These are phyloP conservation scores for Metschnikowia reukaufii DNA, from an alignment of 805 yeast genomes.

Conservation along the genomic window DNA sequence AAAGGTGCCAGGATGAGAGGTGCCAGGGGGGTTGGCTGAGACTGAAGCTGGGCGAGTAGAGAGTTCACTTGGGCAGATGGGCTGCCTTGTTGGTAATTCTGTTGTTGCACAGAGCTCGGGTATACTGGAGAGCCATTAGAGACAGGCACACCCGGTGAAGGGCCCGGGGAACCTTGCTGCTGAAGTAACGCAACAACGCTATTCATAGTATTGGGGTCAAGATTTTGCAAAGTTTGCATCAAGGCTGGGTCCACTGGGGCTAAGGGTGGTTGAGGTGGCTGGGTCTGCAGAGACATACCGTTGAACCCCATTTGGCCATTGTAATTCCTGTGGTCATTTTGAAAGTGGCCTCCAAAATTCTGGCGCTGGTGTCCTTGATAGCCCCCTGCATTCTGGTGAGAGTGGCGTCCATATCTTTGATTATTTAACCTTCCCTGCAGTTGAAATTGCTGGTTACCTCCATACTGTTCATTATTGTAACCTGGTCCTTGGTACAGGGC, in stretches of 20 bases:
- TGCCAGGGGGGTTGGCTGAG: conserved; percentile 13
- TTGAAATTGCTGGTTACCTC: not conserved
- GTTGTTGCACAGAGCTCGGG: conserved; percentile 1
- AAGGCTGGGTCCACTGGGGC: conserved; percentile 12
- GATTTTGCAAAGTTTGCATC: conserved; percentile 22
- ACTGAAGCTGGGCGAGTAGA: conserved; percentile 14
- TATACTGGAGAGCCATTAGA: conserved; percentile 1
- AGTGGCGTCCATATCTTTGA: not conserved
- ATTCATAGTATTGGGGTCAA: conserved; percentile 37
- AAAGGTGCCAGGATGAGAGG: not conserved
- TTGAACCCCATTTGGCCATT: not conserved
- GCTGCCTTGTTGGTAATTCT: conserved; percentile 5
- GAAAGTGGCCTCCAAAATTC: not conserved
- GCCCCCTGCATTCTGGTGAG: conserved; percentile 3
- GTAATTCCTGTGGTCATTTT: not conserved
- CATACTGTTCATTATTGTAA: not conserved
- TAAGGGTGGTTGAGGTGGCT: not conserved
- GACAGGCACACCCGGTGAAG: conserved; percentile 1
- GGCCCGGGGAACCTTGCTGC: conserved; percentile 11
- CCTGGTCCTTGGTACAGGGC: not conserved
- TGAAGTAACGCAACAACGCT: conserved; percentile 30
- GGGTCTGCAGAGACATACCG: not conserved
- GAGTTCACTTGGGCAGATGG: conserved; percentile 16
- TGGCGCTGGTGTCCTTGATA: not conserved
- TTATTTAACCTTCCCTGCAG: not conserved